Evolutionary conservation across 2,329 filamentous ascomycete genomes (phyloP).

Genomic region (Sporothrix phasma): DNA sequence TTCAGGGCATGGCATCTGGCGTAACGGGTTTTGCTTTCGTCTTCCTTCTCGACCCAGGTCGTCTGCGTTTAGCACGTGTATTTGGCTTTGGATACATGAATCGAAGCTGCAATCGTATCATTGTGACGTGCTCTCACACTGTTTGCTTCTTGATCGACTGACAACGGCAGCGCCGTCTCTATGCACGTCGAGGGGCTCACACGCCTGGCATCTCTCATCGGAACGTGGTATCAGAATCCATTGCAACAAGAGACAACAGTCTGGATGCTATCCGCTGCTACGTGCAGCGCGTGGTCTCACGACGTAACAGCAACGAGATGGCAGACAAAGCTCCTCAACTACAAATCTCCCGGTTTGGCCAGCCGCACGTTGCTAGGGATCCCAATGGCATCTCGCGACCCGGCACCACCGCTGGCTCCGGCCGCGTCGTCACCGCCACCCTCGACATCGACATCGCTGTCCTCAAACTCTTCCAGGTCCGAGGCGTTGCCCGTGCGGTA

Average conservation of each 20-base stretch:
- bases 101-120: background rate
- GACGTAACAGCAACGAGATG: no score
- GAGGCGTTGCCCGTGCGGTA: conserved; percentile 45
- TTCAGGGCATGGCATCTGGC: background rate
- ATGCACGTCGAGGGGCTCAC: no score
- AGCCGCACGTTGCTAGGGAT: background rate
- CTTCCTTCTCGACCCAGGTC: background rate
- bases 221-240: no score
- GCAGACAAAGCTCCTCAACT: no score
- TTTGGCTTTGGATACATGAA: background rate
- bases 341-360: background rate
- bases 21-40: background rate
- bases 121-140: no score
- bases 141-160: no score
- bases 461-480: conserved; percentile 45
- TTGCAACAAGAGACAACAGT: no score
- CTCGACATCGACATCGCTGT: conserved; percentile 30
- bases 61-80: background rate
- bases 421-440: conserved; percentile 25
- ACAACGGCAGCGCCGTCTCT: no score
- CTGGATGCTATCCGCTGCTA: no score
- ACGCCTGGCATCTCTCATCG: no score
- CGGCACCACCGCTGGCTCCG: background rate
- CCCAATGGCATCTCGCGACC: background rate
- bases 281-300: no score